Conservation (phyloP, 2,329 filamentous ascomycete species). For the Fusarium brachygibbosum region DNA sequence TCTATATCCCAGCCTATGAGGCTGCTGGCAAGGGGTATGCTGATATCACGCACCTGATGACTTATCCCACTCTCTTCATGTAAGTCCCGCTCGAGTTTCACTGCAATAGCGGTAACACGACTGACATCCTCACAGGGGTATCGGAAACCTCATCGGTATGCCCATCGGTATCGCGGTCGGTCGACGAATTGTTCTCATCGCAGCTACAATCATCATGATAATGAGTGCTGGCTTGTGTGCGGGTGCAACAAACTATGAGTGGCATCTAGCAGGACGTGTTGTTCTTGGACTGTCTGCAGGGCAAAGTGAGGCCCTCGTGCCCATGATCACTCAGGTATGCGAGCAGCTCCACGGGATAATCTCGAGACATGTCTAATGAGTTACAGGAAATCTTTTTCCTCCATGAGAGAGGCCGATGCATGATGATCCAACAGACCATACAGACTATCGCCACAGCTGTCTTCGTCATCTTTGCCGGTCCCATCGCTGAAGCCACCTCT, state of each 20-base stretch:
- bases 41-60: slow-evolving; percentile 28
- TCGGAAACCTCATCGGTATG: slow-evolving; percentile 45
- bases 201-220: slow-evolving; percentile 41
- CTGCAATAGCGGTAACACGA: rapidly evolving
- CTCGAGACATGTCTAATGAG: neutral
- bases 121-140: slow-evolving; percentile 17
- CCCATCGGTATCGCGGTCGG: slow-evolving; percentile 41
- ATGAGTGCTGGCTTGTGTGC: slow-evolving; percentile 38
- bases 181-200: slow-evolving; percentile 42
- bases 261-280: slow-evolving; percentile 38
- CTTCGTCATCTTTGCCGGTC: slow-evolving; percentile 23
- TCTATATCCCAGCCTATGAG: slow-evolving; percentile 20
- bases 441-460: slow-evolving; percentile 37
- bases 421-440: slow-evolving; percentile 44
- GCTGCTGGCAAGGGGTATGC: slow-evolving; percentile 24
- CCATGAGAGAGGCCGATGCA: slow-evolving; percentile 36
- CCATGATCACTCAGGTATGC: slow-evolving; percentile 28
- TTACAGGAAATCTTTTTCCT: slow-evolving; percentile 43
- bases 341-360: rapidly evolving
- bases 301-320: slow-evolving; percentile 37
- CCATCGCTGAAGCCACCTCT: slow-evolving; percentile 18
- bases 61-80: slow-evolving; percentile 26
- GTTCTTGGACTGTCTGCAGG: slow-evolving; percentile 39
- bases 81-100: neutral
- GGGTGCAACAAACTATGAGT: slow-evolving; percentile 37